Percentiles rank a stretch among this genome's conserved stretches.
Conservation (phyloP, 192 early-diverging fungal genomes). For the Spinellus fusiger region DNA sequence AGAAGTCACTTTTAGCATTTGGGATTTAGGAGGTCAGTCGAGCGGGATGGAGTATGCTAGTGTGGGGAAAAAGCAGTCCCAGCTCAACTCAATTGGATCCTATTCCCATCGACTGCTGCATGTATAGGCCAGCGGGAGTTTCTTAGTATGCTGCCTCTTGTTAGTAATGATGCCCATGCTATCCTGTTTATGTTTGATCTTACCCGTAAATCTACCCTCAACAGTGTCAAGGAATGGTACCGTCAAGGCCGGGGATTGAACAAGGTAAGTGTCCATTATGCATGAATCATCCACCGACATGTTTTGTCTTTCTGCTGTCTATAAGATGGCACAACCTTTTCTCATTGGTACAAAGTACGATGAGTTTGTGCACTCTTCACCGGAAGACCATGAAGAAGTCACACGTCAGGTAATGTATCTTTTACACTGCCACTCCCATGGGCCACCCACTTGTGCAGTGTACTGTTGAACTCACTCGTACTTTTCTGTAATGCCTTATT, state of each 20-base stretch:
- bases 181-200: conserved; percentile 97
- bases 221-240: conserved; percentile 95
- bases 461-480: too few relatives aligned
- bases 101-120: too few relatives aligned
- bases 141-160: conserved; percentile 95
- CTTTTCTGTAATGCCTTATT: background rate
- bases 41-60: conserved; percentile 1
- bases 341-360: conserved; percentile 96
- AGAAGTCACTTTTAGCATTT: conserved; percentile 94
- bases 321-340: conserved; percentile 85
- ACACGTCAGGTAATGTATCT: conserved; percentile 76
- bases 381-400: conserved; percentile 90
- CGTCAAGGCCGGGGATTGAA: conserved; percentile 93
- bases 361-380: conserved; percentile 76
- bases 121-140: conserved; percentile 95
- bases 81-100: too few relatives aligned
- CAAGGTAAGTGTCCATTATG: conserved; percentile 46
- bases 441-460: too few relatives aligned
- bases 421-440: too few relatives aligned
- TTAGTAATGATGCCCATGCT: conserved; percentile 92
- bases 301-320: background rate
- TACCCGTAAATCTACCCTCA: conserved; percentile 84
- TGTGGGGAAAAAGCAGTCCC: too few relatives aligned
- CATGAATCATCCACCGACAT: background rate
- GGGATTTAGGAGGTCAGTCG: conserved; percentile 86